phyloP scores from a whole-genome alignment of 2,329 filamentous ascomycete species.

The Stagonosporopsis chrysanthemi region DNA sequence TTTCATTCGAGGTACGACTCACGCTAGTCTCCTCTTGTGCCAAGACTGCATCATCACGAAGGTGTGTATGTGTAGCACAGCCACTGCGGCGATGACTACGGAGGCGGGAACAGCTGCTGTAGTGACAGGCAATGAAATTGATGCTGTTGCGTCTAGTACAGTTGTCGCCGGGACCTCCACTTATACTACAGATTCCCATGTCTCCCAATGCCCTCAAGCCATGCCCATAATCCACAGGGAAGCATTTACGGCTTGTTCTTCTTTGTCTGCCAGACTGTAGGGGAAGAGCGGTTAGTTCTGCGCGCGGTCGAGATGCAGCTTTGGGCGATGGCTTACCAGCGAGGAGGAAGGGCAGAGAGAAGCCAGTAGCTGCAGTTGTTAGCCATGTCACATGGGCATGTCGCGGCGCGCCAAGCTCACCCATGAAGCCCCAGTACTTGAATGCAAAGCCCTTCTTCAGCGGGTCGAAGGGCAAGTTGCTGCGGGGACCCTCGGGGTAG shows the following conservation, averaged over 20 bases:
- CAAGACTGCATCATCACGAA: conserved; percentile 23
- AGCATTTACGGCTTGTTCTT: conserved; percentile 60
- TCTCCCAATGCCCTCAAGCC: conserved; percentile 27
- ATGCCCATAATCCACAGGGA: conserved; percentile 20
- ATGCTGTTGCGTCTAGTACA: conserved; percentile 46
- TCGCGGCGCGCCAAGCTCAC: conserved; percentile 55
- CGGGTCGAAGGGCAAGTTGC: conserved; percentile 97
- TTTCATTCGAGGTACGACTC: conserved; percentile 25
- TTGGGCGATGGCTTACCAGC: conserved; percentile 61
- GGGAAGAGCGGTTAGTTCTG: conserved; percentile 28
- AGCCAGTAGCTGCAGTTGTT: conserved; percentile 62
- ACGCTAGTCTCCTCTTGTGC: conserved; percentile 15
- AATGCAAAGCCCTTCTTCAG: conserved; percentile 83
- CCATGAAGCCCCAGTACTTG: conserved; percentile 83
- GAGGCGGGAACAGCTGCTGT: conserved; percentile 3
- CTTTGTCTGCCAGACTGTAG: conserved; percentile 70
- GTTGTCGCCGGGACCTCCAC: conserved; percentile 34
- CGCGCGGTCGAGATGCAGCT: background rate
- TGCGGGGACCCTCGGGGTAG: conserved; percentile 94
- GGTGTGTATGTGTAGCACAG: conserved; percentile 12
- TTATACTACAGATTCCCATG: conserved; percentile 44
- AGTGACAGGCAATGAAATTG: conserved; percentile 47
- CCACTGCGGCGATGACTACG: conserved; percentile 9
- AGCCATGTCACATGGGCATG: conserved; percentile 39
- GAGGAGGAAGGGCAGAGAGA: conserved; percentile 67